Base-by-base conservation (phyloP, 495 filamentous ascomycete genomes). In the Aspergillus steynii region DNA sequence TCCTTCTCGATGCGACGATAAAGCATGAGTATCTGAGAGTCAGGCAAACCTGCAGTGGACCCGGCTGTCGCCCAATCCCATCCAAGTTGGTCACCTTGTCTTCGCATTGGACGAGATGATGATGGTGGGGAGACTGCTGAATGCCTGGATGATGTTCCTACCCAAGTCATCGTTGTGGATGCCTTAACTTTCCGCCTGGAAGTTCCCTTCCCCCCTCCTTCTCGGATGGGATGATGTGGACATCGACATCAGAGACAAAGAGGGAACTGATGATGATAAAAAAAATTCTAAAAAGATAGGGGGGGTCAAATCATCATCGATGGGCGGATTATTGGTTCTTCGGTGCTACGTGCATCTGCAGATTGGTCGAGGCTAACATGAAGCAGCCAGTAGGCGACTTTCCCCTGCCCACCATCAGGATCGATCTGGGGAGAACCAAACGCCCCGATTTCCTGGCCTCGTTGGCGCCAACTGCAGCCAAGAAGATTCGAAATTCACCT, bases 291-390 rank as follows among this genome's bases (percentile, higher is more conserved):
- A 53, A 34, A 55, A 7, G 9, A n/a, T 8, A 53, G 8, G 25
- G 42, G 28, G 29, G 32, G 15, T 28, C 37, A 32, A 31, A 10
- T 2, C 25, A 53, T 53, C 49, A 58, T n/a, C 62, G 34, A 7
- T 10, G 53, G 20, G n/a, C 27, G n/a, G 26, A 49, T 10, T 34
- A 26, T 27, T 26, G 49, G 49, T 26, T 26, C 29, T 29, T 31
- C 51, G 27, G 14, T n/a, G 29, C 29, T 53, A 27, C 51, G n/a
- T 27, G 29, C 48, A 49, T 53, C 53, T 58, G 1, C 34, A 27
- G 27, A 59, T 50, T 50, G 47, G 29, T 32, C 42, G 52, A 54
- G 61, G 65, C 66, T 59, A 57, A 63, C 56, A 57, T 65, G 60
- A 63, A 68, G 62, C 66, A 60, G 29, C 58, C 60, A 65, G 47